phyloP scores from a whole-genome alignment of 352 stramenopile genomes.

The Phytophthora nicotianae region DNA sequence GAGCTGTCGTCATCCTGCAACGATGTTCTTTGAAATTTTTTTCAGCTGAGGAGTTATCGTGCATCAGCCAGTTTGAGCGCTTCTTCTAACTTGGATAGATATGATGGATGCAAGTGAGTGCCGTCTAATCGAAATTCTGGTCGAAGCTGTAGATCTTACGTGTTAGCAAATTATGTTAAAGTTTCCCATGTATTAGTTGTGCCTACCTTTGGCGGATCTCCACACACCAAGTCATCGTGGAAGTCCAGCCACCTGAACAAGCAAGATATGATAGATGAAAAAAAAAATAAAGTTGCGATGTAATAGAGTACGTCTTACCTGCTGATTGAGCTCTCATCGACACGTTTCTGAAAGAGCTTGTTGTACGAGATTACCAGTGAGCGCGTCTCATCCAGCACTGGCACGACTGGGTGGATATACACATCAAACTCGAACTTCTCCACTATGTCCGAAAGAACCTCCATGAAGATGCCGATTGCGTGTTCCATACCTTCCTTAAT shows the following conservation, averaged over 20 bases:
- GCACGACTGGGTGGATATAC: conserved; percentile 88
- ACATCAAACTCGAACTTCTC: conserved; percentile 66
- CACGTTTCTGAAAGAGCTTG: conserved; percentile 51
- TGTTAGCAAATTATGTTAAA: neutral
- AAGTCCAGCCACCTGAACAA: conserved; percentile 86
- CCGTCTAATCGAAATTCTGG: conserved; percentile 71
- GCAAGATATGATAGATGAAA: conserved; percentile 4
- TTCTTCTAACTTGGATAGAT: conserved; percentile 57
- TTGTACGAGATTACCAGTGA: conserved; percentile 89
- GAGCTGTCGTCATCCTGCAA: neutral
- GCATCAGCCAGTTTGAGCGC: conserved; percentile 25
- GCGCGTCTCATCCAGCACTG: conserved; percentile 89
- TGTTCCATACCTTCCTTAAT: conserved; percentile 81
- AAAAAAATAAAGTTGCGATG: neutral
- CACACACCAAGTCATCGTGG: conserved; percentile 79
- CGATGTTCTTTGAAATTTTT: neutral
- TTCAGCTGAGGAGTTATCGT: neutral
- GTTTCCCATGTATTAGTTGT: neutral
- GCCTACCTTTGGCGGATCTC: conserved; percentile 50
- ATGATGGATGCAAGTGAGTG: conserved; percentile 85
- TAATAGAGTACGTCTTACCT: conserved; percentile 29
- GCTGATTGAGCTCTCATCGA: conserved; percentile 51
- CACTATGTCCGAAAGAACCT: conserved; percentile 53
- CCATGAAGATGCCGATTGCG: conserved; percentile 87
- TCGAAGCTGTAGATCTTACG: conserved; percentile 44